Evolutionary conservation across 164 flowering plant species (phyloP), one percentile per base, ranked within the genome.

Genomic region (Akebia trifoliata): DNA sequence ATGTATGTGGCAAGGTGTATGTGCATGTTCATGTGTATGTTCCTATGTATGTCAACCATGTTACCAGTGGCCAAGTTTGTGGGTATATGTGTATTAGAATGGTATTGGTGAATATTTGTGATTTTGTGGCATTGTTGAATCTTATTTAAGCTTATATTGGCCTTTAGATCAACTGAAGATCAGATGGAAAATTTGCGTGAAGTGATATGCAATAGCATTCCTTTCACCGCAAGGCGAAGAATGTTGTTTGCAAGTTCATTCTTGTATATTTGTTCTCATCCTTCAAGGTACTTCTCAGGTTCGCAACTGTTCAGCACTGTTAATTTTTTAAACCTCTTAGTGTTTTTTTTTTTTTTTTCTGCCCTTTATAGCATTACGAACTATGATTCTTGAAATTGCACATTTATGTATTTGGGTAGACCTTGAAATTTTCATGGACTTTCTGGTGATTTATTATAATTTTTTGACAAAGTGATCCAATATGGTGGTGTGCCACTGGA

Each of bases 251-350:
- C 83, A 1, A 72, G 77, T 69, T 60, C 74, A 45, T 42, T 74
- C 48, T 29, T 73, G 63, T 71, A 51, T 57, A 69, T 76, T 1
- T 66, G 70, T 54, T 78, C 37, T 70, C 53, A 71, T 68, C 82
- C 88, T 72, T 73, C 95, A 73, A 86, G 95, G 90, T 85, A 86
- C 77, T 83, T 74, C 51, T 67, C 91, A 85, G 95, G 95, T 90
- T 80, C 62, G 90, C 71, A n/a, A 67, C 76, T 39, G 42, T 68
- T 72, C 54, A 34, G 40, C 59, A 50, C 59, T 24, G 8, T 35
- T 64, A 12, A 34, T 39, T 37, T 48, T 28, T 46, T 57, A 10
- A 10, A 6, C 43, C 29, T 12, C 14, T 10, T 29, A 31, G 2
- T n/a, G 6, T 20, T 21, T 43, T 15, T 32, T 31, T 28, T 9